Evolutionary conservation across 768 basidiomycete genomes (phyloP).

Genomic region (Mycena capillaripes): DNA sequence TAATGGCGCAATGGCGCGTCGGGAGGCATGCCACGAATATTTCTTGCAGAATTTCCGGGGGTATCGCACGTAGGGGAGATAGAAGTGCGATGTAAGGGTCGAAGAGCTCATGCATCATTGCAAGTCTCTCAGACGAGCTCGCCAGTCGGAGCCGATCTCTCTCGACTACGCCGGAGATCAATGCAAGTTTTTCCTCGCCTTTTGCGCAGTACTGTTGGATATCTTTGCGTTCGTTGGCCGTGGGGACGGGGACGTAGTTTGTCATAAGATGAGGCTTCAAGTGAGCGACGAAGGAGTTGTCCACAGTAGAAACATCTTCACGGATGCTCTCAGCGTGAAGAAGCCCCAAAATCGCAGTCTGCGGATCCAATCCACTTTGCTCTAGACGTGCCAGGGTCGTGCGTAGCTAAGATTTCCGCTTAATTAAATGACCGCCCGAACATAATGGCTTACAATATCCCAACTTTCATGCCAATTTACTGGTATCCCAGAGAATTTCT

Average conservation of each 20-base stretch:
- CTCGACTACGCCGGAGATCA: neutral
- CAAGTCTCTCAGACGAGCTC: neutral
- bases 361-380: neutral
- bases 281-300: neutral
- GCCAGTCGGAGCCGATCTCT: neutral
- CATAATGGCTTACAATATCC: too few species aligned
- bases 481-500: too few species aligned
- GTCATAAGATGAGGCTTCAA: conserved; percentile 7
- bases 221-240: neutral
- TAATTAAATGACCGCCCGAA: neutral
- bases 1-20: neutral
- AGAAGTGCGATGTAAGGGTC: conserved; percentile 16
- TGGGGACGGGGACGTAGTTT: conserved; percentile 21
- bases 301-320: neutral
- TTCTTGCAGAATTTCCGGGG: conserved; percentile 20
- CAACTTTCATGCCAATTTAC: too few species aligned
- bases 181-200: neutral
- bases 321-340: neutral
- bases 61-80: conserved; percentile 8
- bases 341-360: neutral
- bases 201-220: neutral
- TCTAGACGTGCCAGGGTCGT: neutral
- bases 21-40: conserved; percentile 17
- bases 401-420: neutral
- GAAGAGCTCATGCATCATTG: neutral